Conservation (phyloP, 2,329 filamentous ascomycete species). For the Penicillium hesseltinei region DNA sequence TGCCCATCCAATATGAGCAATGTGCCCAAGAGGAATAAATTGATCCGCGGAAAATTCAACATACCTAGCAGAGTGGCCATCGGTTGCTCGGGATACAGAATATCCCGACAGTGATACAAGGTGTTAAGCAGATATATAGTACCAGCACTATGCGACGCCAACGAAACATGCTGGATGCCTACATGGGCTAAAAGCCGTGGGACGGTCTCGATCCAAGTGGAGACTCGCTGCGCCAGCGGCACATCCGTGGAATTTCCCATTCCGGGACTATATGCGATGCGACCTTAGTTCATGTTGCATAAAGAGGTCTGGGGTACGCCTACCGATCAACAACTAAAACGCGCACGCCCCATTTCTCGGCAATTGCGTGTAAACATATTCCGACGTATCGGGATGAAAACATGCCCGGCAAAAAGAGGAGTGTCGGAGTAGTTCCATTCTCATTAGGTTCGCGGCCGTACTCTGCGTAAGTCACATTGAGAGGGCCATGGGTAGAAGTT, state of each 20-base stretch:
- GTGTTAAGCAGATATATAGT: constrained; percentile 46
- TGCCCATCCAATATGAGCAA: neutral
- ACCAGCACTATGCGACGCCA: constrained; percentile 44
- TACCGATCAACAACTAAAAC: constrained; percentile 9
- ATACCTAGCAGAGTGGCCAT: neutral
- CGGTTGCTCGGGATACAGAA: constrained; percentile 25
- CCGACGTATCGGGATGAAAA: constrained; percentile 4
- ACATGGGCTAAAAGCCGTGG: constrained; percentile 40
- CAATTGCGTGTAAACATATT: neutral
- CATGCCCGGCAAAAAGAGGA: constrained; percentile 7
- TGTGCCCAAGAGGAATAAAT: neutral
- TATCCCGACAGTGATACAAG: constrained; percentile 31
- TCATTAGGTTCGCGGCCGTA: neutral
- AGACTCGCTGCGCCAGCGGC: constrained; percentile 34
- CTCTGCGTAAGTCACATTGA: constrained; percentile 7
- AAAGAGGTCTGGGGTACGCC: neutral
- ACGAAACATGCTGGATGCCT: constrained; percentile 37
- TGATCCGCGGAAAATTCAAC: neutral
- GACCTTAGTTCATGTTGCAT: neutral
- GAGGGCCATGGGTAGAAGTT: constrained; percentile 2
- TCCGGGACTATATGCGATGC: constrained; percentile 35
- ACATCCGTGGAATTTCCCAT: constrained; percentile 46
- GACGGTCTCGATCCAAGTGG: constrained; percentile 44
- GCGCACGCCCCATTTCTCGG: constrained; percentile 8
- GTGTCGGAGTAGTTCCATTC: neutral